Conservation (phyloP, 1,139 yeast species). For the Debaryomycetaceae sp. region DNA sequence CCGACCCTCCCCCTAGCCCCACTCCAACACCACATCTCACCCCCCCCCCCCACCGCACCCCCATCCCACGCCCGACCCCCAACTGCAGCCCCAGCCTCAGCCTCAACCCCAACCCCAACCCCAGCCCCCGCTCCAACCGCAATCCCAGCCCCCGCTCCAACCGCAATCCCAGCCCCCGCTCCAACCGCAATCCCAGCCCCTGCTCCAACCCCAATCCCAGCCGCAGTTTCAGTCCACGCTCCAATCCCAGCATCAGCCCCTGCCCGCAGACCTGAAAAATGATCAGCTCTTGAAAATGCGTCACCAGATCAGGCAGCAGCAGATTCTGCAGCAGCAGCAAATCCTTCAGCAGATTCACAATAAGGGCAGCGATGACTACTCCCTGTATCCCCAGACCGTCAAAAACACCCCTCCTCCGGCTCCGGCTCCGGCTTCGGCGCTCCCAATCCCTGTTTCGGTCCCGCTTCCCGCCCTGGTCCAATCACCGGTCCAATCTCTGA, state of each 20-base stretch:
- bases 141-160: neutral
- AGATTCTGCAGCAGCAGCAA: conserved; percentile 11
- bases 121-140: neutral
- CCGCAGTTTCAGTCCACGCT: neutral
- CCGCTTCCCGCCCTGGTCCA: neutral
- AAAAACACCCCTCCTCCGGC: conserved; percentile 3
- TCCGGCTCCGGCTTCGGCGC: conserved; percentile 1
- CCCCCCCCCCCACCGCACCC: too few relatives aligned
- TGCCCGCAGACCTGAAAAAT: conserved; percentile 5
- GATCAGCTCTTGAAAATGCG: conserved; percentile 26
- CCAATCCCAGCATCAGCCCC: neutral
- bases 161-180: neutral
- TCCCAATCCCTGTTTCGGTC: neutral
- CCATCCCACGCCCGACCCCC: too few relatives aligned
- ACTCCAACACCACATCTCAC: too few relatives aligned
- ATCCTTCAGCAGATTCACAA: conserved; percentile 4
- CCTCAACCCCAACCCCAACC: conserved; percentile 7
- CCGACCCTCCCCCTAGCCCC: too few relatives aligned
- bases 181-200: conserved; percentile 1
- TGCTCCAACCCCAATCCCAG: neutral
- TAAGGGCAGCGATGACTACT: conserved; percentile 11
- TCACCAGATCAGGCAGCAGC: conserved; percentile 32
- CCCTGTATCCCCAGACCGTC: conserved; percentile 4
- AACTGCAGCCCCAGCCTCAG: too few relatives aligned
- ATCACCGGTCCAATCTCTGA: neutral